These are phyloP conservation scores for Argentina anserina DNA, from an alignment of 306 rosid species.

Conservation along the genomic window DNA sequence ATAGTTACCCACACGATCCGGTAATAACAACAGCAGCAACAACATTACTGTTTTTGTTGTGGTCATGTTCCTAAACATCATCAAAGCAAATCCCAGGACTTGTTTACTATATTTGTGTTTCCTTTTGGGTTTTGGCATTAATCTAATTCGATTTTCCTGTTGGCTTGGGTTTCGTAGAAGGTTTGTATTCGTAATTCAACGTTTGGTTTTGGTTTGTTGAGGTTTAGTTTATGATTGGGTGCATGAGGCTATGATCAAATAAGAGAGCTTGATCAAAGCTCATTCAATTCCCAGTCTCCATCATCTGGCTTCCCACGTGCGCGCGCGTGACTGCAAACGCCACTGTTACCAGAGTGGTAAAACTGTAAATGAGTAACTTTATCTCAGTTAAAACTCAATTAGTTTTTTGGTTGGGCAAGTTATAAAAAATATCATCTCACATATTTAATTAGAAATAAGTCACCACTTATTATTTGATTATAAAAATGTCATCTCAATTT, in stretches of 20 bases:
- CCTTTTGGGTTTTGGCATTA: not conserved
- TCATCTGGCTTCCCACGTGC: constrained; percentile 7
- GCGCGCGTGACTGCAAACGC: constrained; percentile 8
- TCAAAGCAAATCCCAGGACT: constrained; percentile 8
- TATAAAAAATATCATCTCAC: too few species aligned
- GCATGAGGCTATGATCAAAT: not conserved
- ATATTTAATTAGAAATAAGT: too few species aligned
- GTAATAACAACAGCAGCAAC: not conserved
- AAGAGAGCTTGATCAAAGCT: constrained; percentile 20
- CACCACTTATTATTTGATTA: too few species aligned
- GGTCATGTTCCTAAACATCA: constrained; percentile 11
- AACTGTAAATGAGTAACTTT: not conserved
- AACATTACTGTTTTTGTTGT: not conserved
- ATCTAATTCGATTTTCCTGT: not conserved
- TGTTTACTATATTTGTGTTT: not conserved
- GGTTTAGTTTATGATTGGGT: constrained; percentile 2
- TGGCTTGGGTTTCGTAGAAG: not conserved
- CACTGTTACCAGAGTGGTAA: not conserved
- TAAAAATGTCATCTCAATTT: too few species aligned
- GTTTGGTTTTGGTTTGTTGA: not conserved
- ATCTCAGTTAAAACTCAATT: not conserved
- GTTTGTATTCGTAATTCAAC: not conserved
- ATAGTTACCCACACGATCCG: constrained; percentile 23
- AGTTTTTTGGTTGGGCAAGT: too few species aligned
- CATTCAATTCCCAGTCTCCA: constrained; percentile 25